These are phyloP conservation scores for Mediolabrus comicus DNA, from an alignment of 108 stramenopile genomes.

Conservation along the genomic window DNA sequence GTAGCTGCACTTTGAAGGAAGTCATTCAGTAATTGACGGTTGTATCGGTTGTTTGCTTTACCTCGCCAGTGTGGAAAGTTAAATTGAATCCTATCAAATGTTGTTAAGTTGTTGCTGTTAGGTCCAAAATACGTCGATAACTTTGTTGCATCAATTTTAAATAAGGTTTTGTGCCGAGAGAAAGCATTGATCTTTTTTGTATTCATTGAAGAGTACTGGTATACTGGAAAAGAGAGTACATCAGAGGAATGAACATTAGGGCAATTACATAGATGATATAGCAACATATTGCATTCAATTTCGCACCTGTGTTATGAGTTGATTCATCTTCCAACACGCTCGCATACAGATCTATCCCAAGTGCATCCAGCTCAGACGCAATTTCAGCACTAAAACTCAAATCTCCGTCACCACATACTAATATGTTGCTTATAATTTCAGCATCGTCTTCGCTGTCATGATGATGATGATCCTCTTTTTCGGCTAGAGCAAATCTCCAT, in stretches of 20 bases:
- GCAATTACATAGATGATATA: neutral
- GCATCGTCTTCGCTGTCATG: neutral
- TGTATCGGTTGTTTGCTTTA: constrained; percentile 72
- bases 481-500: neutral
- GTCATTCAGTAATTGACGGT: constrained; percentile 58
- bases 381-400: constrained; percentile 69
- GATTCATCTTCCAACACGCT: constrained; percentile 77
- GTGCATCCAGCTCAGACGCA: constrained; percentile 32
- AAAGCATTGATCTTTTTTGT: constrained; percentile 18
- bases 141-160: constrained; percentile 72
- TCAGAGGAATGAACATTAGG: neutral
- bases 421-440: constrained; percentile 26
- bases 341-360: constrained; percentile 49
- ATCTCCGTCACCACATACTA: constrained; percentile 85
- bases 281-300: neutral
- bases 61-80: constrained; percentile 90
- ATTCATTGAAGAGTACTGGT: constrained; percentile 26
- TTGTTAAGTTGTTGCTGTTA: constrained; percentile 5
- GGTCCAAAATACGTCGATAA: constrained; percentile 48
- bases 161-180: constrained; percentile 44
- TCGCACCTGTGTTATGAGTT: constrained; percentile 46
- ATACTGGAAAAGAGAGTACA: constrained; percentile 16
- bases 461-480: neutral
- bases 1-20: constrained; percentile 63
- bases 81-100: constrained; percentile 76